Conservation (phyloP, 2,329 filamentous ascomycete species). For the Pseudocercospora crystallina region DNA sequence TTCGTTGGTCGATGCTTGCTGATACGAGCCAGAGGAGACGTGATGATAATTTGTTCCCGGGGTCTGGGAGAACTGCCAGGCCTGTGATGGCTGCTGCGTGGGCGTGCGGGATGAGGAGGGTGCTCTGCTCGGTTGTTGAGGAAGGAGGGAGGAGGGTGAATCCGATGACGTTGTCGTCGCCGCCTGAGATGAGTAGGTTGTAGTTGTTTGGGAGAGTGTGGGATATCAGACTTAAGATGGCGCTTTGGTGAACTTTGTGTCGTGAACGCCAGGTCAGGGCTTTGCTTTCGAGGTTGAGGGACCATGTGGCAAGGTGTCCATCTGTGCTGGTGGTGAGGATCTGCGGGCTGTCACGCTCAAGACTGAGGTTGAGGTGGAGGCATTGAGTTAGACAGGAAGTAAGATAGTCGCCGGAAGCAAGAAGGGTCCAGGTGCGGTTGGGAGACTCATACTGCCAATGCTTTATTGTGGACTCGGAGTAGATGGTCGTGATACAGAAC, state of each 20-base stretch:
- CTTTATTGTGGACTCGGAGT: conserved; percentile 81
- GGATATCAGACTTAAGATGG: conserved; percentile 62
- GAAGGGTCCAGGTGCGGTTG: conserved; percentile 34
- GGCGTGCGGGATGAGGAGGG: conserved; percentile 54
- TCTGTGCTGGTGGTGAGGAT: conserved; percentile 77
- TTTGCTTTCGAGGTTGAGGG: not conserved
- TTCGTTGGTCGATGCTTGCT: conserved; percentile 48
- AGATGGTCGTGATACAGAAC: conserved; percentile 68
- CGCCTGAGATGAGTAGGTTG: conserved; percentile 67
- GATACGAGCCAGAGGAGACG: conserved; percentile 24
- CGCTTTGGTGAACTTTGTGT: conserved; percentile 71
- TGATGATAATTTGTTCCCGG: not conserved
- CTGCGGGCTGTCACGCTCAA: conserved; percentile 54
- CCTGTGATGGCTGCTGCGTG: conserved; percentile 71
- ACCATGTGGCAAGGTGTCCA: conserved; percentile 68
- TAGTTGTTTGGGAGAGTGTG: conserved; percentile 32
- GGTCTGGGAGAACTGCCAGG: conserved; percentile 39
- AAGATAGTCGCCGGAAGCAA: conserved; percentile 44
- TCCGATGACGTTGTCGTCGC: conserved; percentile 82
- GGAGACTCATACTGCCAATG: conserved; percentile 36
- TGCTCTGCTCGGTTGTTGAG: conserved; percentile 22
- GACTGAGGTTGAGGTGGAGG: conserved; percentile 46
- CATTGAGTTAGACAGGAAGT: conserved; percentile 68
- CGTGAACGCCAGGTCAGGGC: conserved; percentile 38
- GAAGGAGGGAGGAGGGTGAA: conserved; percentile 52